Conservation (phyloP, 257 asterid genomes). For the Pogostemon cablin region DNA sequence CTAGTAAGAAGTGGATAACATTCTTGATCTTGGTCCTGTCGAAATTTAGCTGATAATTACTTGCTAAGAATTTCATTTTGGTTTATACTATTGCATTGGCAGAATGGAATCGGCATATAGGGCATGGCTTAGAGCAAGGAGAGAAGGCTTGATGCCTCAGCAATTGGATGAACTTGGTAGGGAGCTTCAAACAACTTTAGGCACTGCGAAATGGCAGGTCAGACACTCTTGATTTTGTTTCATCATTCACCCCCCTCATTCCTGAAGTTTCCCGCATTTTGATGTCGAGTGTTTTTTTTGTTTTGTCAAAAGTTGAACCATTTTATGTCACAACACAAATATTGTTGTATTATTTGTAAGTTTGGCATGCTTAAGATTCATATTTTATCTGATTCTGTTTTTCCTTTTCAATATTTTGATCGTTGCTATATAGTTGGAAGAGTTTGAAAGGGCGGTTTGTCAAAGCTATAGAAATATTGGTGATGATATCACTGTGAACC, state of each 20-base stretch:
- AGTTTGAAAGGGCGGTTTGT: slow-evolving; percentile 83
- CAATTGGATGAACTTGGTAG: slow-evolving; percentile 61
- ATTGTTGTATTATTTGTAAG: slow-evolving; percentile 10
- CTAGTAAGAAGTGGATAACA: not conserved
- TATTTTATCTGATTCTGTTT: slow-evolving; percentile 24
- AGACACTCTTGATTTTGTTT: slow-evolving; percentile 15
- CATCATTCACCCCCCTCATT: not conserved
- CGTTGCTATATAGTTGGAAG: slow-evolving; percentile 66
- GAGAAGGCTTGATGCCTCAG: slow-evolving; percentile 55
- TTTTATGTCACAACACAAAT: not conserved
- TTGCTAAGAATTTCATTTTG: not conserved
- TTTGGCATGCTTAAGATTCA: slow-evolving; percentile 5
- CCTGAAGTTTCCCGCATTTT: not conserved
- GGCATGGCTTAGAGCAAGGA: slow-evolving; percentile 70
- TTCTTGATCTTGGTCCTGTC: slow-evolving; percentile 23
- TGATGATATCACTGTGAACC: slow-evolving; percentile 61
- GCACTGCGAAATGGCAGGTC: slow-evolving; percentile 98
- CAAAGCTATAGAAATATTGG: slow-evolving; percentile 69
- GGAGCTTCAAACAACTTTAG: slow-evolving; percentile 87
- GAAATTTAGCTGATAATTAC: not conserved
- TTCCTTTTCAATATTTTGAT: slow-evolving; percentile 2
- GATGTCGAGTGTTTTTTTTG: not conserved
- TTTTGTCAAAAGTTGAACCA: not conserved
- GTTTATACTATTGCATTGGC: slow-evolving; percentile 31
- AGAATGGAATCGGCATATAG: slow-evolving; percentile 95